phyloP scores from a whole-genome alignment of 1,284 basidiomycete genomes.

The Cutaneotrichosporon curvatum region DNA sequence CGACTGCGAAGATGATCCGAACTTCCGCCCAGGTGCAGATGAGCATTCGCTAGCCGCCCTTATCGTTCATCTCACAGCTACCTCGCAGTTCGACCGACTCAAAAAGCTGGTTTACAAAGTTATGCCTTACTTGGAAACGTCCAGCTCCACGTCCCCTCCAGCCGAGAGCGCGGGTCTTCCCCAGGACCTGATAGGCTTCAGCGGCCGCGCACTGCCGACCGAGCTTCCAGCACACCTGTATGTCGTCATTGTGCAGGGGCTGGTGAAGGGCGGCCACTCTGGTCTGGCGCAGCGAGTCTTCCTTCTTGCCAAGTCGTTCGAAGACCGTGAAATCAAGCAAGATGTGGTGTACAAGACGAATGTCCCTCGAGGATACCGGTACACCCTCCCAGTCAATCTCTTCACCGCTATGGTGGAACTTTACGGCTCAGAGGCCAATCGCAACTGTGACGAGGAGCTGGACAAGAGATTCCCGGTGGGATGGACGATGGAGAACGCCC shows the following conservation, averaged over 20 bases:
- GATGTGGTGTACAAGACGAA: conserved; percentile 1
- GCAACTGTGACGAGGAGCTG: neutral
- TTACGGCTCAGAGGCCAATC: conserved; percentile 15
- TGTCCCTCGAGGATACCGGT: neutral
- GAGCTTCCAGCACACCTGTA: conserved; percentile 20
- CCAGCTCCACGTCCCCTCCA: neutral
- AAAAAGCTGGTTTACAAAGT: conserved; percentile 21
- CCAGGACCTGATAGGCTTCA: conserved; percentile 3
- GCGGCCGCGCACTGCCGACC: conserved; percentile 11
- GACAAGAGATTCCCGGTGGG: neutral
- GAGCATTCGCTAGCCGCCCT: conserved; percentile 20
- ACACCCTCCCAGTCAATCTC: conserved; percentile 21
- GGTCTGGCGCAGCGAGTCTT: conserved; percentile 34
- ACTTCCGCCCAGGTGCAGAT: neutral
- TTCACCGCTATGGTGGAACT: conserved; percentile 27
- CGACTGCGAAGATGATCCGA: neutral
- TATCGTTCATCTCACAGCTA: conserved; percentile 23
- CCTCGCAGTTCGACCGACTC: conserved; percentile 27
- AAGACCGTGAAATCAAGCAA: neutral
- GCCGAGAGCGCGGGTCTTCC: conserved; percentile 1
- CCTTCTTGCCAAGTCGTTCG: conserved; percentile 17
- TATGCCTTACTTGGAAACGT: conserved; percentile 28
- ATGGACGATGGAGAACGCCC: neutral
- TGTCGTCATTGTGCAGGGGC: conserved; percentile 19
- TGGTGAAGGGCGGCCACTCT: conserved; percentile 25